Base-by-base conservation (phyloP, 164 flowering plant species). In the Vitis riparia region DNA sequence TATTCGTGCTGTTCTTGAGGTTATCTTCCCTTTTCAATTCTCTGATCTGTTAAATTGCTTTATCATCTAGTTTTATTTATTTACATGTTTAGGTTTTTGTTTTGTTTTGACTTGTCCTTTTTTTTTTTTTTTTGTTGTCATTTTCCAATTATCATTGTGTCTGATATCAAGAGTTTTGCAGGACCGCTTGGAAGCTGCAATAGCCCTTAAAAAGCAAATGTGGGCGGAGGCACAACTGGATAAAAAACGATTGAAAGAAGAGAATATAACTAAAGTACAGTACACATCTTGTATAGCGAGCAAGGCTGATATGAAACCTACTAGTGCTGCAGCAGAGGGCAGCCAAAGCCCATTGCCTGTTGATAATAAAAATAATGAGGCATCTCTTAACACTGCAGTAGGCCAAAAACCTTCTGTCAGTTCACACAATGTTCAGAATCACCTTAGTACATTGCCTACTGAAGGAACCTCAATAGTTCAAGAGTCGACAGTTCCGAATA, bases 121-220 rank as follows among this genome's bases (percentile, higher is more conserved):
- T 55, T 16, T 27, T 13, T 23, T 55, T 29, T 16, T 15, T 27
- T 29, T 47, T 62, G 23, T 53, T 23, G 37, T 15, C 15, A n/a
- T 47, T 53, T 15, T 51, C 19, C 15, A 17, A 58, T 23, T 49
- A 55, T 57, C 51, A 32, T 32, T 32, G 7, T 32, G 7, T 32
- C 44, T 75, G 69, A 78, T 55, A 23, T 44, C 19, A 47, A 50
- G 58, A 9, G 48, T 62, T 78, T 66, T 71, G 65, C 90, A 95
- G 98, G 99, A 90, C 63, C 98, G 99, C 12, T 71, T 91, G 80
- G 99, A 96, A 81, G 97, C 97, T 9, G 97, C 98, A 71, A 91
- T 80, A 85, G 87, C 95, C 73, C 82, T 93, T 61, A 96, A 92
- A 78, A 95, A 90, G 83, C 97, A 96, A 75, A 96, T 96, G 93